Evolutionary conservation across 179 eudicot species (phyloP).

Genomic region (Beta macrorhiza): DNA sequence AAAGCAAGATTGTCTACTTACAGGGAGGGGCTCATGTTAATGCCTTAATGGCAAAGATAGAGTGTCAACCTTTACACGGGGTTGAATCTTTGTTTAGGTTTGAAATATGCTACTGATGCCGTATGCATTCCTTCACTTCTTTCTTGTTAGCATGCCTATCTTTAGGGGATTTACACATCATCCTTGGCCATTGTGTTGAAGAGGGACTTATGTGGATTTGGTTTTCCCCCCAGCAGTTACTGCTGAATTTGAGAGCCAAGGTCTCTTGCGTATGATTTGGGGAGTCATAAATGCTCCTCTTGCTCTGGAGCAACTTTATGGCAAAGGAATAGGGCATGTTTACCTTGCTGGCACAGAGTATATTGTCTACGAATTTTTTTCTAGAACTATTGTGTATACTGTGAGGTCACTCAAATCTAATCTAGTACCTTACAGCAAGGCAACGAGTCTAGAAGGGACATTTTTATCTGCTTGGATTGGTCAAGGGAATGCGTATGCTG

Average conservation of each 20-base stretch:
- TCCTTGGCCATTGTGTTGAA: not conserved
- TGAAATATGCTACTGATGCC: not conserved
- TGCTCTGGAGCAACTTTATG: not conserved
- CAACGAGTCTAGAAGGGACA: slow-evolving; percentile 83
- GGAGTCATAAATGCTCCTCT: not conserved
- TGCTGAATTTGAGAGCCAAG: slow-evolving; percentile 1
- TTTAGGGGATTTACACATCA: not conserved
- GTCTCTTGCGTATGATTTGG: not conserved
- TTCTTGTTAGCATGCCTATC: not conserved
- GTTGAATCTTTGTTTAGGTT: not conserved
- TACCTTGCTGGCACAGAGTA: not conserved
- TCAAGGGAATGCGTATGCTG: slow-evolving; percentile 91
- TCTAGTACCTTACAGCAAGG: slow-evolving; percentile 58
- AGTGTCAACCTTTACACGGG: not conserved
- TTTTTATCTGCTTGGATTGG: slow-evolving; percentile 97
- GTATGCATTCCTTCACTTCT: not conserved
- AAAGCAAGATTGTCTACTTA: not conserved
- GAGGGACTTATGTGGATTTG: not conserved
- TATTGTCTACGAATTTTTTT: not conserved
- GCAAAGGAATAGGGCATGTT: slow-evolving; percentile 7
- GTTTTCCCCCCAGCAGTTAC: not conserved
- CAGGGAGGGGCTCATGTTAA: too few relatives aligned
- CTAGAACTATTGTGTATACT: not conserved
- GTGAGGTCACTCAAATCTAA: not conserved
- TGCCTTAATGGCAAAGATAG: not conserved